Evolutionary conservation across 2,329 filamentous ascomycete genomes (phyloP).

Genomic region (Trichophyton rubrum): DNA sequence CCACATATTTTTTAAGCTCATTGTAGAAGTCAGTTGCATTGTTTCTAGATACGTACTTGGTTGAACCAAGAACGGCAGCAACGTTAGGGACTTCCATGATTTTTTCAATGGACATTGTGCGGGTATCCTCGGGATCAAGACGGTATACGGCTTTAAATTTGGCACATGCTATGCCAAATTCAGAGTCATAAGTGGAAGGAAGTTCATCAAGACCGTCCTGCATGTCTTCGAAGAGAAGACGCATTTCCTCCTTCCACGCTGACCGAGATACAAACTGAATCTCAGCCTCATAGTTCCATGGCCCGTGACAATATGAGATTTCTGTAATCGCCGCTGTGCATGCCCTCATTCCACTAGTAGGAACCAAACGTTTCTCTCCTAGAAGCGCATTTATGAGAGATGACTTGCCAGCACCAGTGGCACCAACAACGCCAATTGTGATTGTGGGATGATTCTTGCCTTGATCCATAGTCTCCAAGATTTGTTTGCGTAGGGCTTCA

Average conservation of each 20-base stretch:
- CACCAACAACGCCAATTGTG: conserved; percentile 48
- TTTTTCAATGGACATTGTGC: conserved; percentile 17
- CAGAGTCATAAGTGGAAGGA: conserved; percentile 27
- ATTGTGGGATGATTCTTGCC: conserved; percentile 30
- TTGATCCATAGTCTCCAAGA: conserved; percentile 31
- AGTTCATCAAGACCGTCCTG: conserved; percentile 25
- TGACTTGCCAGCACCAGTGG: conserved; percentile 51
- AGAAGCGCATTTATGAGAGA: conserved; percentile 52
- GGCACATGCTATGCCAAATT: conserved; percentile 31
- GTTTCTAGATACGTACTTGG: conserved; percentile 28
- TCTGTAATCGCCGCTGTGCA: conserved; percentile 52
- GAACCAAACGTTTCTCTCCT: conserved; percentile 46
- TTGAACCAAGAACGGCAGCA: conserved; percentile 36
- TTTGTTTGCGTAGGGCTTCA: conserved; percentile 30
- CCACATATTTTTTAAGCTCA: conserved; percentile 40
- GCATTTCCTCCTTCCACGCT: conserved; percentile 44
- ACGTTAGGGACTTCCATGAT: conserved; percentile 35
- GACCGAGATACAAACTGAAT: conserved; percentile 44
- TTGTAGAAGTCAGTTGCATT: conserved; percentile 34
- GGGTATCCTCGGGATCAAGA: neutral
- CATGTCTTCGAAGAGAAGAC: conserved; percentile 36
- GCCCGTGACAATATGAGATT: conserved; percentile 43
- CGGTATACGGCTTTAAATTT: conserved; percentile 32
- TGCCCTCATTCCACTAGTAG: conserved; percentile 48
- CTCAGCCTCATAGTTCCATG: conserved; percentile 41